phyloP scores from a whole-genome alignment of 2,329 filamentous ascomycete species.

The Sphaerostilbella broomeana region DNA sequence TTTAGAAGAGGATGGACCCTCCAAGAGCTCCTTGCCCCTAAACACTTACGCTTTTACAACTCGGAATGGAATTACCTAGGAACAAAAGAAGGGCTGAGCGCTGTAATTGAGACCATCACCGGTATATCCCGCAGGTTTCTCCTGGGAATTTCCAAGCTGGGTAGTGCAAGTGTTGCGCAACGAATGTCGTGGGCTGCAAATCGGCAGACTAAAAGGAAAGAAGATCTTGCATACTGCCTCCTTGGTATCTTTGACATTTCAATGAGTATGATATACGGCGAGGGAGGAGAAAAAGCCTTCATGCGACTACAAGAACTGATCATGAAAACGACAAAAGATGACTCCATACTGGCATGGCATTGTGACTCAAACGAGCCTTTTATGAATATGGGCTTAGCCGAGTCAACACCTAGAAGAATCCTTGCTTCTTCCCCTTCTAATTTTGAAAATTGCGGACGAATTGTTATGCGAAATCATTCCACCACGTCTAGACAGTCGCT shows the following conservation, averaged over 20 bases:
- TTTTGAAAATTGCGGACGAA: constrained; percentile 10
- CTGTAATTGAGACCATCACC: constrained; percentile 23
- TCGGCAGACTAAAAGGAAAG: constrained; percentile 12
- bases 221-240: constrained; percentile 19
- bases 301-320: constrained; percentile 16
- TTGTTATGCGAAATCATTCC: constrained; percentile 1
- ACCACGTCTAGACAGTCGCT: constrained; percentile 2
- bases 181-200: constrained; percentile 19
- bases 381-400: not conserved
- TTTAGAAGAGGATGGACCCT: constrained; percentile 21
- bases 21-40: constrained; percentile 22
- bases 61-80: constrained; percentile 13
- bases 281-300: constrained; percentile 15
- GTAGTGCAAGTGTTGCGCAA: constrained; percentile 16
- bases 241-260: constrained; percentile 16
- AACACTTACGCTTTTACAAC: constrained; percentile 17
- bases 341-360: constrained; percentile 19
- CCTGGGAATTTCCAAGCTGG: constrained; percentile 3
- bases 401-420: not conserved
- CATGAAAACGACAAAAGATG: constrained; percentile 13
- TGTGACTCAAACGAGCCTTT: not conserved
- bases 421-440: constrained; percentile 6
- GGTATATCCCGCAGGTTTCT: constrained; percentile 18
- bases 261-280: constrained; percentile 18
- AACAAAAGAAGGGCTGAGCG: constrained; percentile 3